Conservation (phyloP, 768 basidiomycete species). For the Coprinellus micaceus region DNA sequence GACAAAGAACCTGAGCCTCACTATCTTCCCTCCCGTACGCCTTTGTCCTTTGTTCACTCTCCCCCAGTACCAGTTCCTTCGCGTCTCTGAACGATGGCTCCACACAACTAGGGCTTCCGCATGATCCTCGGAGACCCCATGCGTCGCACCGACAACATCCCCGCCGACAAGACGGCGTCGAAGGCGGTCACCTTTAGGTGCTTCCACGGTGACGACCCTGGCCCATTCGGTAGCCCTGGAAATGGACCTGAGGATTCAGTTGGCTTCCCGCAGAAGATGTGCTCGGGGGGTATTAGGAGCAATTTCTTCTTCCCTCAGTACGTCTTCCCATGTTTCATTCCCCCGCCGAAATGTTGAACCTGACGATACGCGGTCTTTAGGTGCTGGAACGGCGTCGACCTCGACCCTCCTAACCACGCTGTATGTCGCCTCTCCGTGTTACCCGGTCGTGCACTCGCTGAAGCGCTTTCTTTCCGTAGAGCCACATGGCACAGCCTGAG, state of each 20-base stretch:
- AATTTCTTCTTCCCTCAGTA: conserved; percentile 1
- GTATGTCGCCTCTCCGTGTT: not conserved
- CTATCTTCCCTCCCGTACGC: not conserved
- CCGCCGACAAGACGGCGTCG: not conserved
- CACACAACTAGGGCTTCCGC: conserved; percentile 9
- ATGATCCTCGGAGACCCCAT: conserved; percentile 11
- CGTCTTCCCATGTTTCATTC: too few species aligned
- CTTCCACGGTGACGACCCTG: conserved; percentile 9
- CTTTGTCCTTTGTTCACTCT: too few species aligned
- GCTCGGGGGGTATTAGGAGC: not conserved
- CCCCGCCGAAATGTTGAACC: too few species aligned
- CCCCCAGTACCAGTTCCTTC: too few species aligned
- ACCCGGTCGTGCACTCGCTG: too few species aligned
- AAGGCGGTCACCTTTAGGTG: conserved; percentile 7
- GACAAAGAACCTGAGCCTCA: conserved; percentile 5
- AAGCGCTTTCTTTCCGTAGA: too few species aligned
- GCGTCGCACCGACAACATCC: conserved; percentile 1
- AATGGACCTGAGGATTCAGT: not conserved
- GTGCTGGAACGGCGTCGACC: conserved; percentile 2
- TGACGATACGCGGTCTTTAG: too few species aligned
- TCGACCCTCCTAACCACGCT: not conserved
- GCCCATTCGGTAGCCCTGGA: not conserved
- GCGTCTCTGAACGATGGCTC: too few species aligned
- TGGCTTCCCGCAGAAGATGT: not conserved
- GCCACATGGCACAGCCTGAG: not conserved